Conservation (phyloP, 345 rosid genomes). For the Microcos paniculata region DNA sequence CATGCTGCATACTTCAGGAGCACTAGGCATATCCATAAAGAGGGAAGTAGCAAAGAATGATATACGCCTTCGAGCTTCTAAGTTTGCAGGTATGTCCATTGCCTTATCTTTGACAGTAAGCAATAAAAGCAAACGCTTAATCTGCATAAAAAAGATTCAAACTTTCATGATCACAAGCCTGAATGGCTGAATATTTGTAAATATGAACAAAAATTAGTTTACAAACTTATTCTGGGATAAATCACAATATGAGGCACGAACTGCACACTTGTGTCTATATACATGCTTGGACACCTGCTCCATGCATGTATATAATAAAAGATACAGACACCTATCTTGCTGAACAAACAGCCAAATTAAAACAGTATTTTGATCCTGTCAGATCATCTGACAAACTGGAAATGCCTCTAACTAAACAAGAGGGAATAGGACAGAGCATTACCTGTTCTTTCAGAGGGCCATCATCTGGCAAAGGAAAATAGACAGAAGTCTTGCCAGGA, state of each 20-base stretch:
- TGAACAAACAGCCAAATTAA: not conserved
- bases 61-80: constrained; percentile 85
- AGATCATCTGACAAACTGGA: not conserved
- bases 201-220: not conserved
- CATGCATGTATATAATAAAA: not conserved
- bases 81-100: constrained; percentile 81
- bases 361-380: not conserved
- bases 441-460: constrained; percentile 78
- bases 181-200: not conserved
- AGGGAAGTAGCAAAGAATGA: constrained; percentile 97
- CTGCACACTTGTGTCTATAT: not conserved
- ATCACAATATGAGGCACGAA: not conserved
- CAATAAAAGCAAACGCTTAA: constrained; percentile 71
- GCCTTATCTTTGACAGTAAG: constrained; percentile 82
- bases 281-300: not conserved
- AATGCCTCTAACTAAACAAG: not conserved
- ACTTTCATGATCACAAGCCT: constrained; percentile 5
- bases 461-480: constrained; percentile 80
- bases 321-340: not conserved
- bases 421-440: not conserved
- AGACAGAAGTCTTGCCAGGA: constrained; percentile 47
- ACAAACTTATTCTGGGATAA: not conserved
- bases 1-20: constrained; percentile 90
- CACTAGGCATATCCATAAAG: constrained; percentile 84
- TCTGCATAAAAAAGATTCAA: constrained; percentile 47